Evolutionary conservation across 1,284 basidiomycete species (phyloP).

Genomic region (Ceratobasidium sp.): DNA sequence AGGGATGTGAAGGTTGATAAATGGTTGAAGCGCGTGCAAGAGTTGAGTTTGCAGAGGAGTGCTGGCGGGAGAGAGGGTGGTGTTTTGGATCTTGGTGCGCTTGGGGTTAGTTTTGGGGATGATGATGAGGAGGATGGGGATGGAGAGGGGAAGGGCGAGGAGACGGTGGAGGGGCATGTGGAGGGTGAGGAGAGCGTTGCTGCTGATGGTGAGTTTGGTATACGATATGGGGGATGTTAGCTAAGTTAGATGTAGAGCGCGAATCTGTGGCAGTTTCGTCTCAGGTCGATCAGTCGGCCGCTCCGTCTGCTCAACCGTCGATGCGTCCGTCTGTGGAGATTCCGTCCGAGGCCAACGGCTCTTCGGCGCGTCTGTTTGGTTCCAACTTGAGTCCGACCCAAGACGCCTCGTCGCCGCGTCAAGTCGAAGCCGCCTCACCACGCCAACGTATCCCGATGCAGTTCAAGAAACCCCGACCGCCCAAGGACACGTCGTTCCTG

Average conservation of each 20-base stretch:
- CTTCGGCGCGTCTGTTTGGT: conserved; percentile 1
- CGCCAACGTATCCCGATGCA: conserved; percentile 49
- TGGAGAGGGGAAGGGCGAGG: conserved; percentile 57
- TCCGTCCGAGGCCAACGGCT: conserved; percentile 28
- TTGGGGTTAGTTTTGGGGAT: conserved; percentile 58
- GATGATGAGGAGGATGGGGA: conserved; percentile 63
- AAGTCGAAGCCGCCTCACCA: conserved; percentile 16
- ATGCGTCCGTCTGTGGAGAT: conserved; percentile 38
- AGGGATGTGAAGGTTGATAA: conserved; percentile 83
- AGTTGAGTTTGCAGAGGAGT: conserved; percentile 62
- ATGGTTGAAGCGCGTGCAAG: conserved; percentile 81
- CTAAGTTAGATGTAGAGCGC: neutral
- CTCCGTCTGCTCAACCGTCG: neutral
- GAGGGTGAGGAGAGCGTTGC: conserved; percentile 48
- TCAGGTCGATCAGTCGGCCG: neutral
- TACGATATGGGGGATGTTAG: neutral
- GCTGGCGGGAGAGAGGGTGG: conserved; percentile 72
- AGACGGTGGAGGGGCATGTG: conserved; percentile 23
- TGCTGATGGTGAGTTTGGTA: conserved; percentile 49
- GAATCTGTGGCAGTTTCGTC: conserved; percentile 19
- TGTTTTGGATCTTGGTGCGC: conserved; percentile 62
- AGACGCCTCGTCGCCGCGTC: conserved; percentile 9
- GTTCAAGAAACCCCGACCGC: conserved; percentile 53
- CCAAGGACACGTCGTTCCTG: conserved; percentile 76
- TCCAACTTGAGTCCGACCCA: conserved; percentile 5